A percentile compares a stretch with the other conserved stretches of the same genome.
Conservation (phyloP, 2,329 filamentous ascomycete genomes). For the Aureobasidium sp. region DNA sequence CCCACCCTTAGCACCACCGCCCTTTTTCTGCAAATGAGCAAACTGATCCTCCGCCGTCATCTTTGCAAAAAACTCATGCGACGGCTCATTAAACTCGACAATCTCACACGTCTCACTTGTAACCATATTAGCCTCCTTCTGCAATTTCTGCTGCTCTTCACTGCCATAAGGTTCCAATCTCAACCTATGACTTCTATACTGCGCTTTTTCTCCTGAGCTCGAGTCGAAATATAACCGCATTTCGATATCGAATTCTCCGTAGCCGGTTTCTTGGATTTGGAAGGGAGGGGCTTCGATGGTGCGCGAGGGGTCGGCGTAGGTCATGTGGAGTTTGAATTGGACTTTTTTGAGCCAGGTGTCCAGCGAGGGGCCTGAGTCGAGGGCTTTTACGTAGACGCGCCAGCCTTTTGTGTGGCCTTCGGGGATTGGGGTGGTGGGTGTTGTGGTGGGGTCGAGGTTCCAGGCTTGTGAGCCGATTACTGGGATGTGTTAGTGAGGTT, state of each 20-base stretch:
- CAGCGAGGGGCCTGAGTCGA: constrained; percentile 76
- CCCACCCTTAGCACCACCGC: constrained; percentile 48
- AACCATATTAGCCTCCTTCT: constrained; percentile 55
- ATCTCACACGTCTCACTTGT: constrained; percentile 82
- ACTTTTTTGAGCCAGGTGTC: constrained; percentile 95
- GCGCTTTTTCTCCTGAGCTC: constrained; percentile 83
- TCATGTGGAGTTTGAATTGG: constrained; percentile 97
- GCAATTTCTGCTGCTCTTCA: constrained; percentile 62
- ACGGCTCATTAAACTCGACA: constrained; percentile 94
- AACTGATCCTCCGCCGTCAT: constrained; percentile 64
- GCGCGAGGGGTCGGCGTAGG: constrained; percentile 82
- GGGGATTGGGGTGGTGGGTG: constrained; percentile 68
- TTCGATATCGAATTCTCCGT: constrained; percentile 96
- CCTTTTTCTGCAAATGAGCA: constrained; percentile 44
- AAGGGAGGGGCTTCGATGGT: constrained; percentile 73
- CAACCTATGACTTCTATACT: constrained; percentile 89
- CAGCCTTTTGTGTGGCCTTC: constrained; percentile 94
- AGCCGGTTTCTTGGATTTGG: constrained; percentile 83
- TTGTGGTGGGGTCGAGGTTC: constrained; percentile 52
- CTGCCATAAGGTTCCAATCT: constrained; percentile 82
- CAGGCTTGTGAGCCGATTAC: constrained; percentile 42
- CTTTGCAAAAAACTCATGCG: constrained; percentile 81
- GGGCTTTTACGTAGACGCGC: constrained; percentile 86
- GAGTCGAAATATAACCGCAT: constrained; percentile 90
- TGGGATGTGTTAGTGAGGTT: neutral